Base-by-base conservation (phyloP, 2,329 filamentous ascomycete genomes). In the Coniosporium tulheliwenetii region DNA sequence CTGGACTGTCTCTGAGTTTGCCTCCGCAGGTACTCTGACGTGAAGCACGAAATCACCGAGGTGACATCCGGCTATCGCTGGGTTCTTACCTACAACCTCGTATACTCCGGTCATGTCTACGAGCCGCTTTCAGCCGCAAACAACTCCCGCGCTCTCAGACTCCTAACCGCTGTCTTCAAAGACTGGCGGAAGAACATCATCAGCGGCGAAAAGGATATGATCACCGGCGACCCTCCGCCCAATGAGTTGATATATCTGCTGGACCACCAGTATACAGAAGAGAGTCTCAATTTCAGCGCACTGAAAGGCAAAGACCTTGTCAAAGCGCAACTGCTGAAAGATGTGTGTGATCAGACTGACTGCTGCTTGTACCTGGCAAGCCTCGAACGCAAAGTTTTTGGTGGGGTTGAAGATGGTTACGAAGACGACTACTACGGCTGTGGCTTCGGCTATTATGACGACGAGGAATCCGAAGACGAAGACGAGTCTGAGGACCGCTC, bases 81-180 rank as follows among this genome's bases (percentile, higher is more conserved):
- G 41, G 68, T 71, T 8, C 46, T 76, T 9, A 70, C 64, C 0
- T 77, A 72, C 52, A 73, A 74, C 47, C 60, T 76, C 4, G 48
- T 69, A 12, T 52, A 61, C 31, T 26, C 19, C 19, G 19, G 19
- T 26, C 41, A 49, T 36, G 19, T 26, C 19, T 26, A 26, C 37
- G 44, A 36, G 12, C 13, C 5, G 19, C 19, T 2, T 38, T 12
- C 43, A 42, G 14, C 47, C 35, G 30, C 43, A 48, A 36, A 39
- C 41, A n/a, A 45, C 7, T 4, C 19, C 7, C 19, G 19, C 19
- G 4, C 3, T 26, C 44, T 19, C 32, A 45, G 5, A 38, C 36
- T 2, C 45, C 36, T 37, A 10, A 14, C n/a, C 5, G 16, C 12
- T 16, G 16, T 26, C 5, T 16, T 37, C 13, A 5, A 19, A 12